These are phyloP conservation scores for Crucibulum cyathiforme DNA, from an alignment of 1,284 basidiomycete species.

Conservation along the genomic window DNA sequence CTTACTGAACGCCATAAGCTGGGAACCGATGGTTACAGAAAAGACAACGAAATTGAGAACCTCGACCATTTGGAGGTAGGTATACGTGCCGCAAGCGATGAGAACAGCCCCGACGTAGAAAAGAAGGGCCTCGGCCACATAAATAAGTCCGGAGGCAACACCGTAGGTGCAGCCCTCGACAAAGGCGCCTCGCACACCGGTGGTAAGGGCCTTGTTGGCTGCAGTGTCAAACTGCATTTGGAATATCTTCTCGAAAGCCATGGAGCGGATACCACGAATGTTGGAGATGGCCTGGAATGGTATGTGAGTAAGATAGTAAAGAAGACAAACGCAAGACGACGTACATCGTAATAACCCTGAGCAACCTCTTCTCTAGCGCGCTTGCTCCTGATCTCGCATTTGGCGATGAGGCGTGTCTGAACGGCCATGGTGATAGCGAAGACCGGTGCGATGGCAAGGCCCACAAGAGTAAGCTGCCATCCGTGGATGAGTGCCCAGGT, in stretches of 20 bases:
- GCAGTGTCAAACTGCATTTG: conserved; percentile 70
- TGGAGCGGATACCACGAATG: conserved; percentile 85
- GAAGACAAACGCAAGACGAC: conserved; percentile 26
- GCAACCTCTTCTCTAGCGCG: conserved; percentile 83
- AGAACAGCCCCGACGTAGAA: conserved; percentile 90
- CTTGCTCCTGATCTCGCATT: conserved; percentile 85
- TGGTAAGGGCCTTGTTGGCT: conserved; percentile 64
- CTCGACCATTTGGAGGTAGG: conserved; percentile 87
- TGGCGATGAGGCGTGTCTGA: conserved; percentile 73
- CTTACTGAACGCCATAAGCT: conserved; percentile 89
- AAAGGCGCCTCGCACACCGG: conserved; percentile 81
- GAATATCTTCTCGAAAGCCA: conserved; percentile 88
- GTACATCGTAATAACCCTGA: conserved; percentile 85
- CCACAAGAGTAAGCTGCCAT: conserved; percentile 94
- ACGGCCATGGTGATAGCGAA: conserved; percentile 78
- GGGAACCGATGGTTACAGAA: conserved; percentile 89
- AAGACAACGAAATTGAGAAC: conserved; percentile 93
- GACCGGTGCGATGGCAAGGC: conserved; percentile 85
- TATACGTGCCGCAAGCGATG: conserved; percentile 81
- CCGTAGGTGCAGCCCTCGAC: conserved; percentile 86
- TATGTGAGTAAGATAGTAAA: conserved; percentile 9
- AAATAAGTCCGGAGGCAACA: conserved; percentile 82
- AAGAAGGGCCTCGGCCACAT: conserved; percentile 87
- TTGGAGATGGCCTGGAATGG: conserved; percentile 77
- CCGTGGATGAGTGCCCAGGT: conserved; percentile 88